Conservation (phyloP, 768 basidiomycete species). For the Amanita rubescens region DNA sequence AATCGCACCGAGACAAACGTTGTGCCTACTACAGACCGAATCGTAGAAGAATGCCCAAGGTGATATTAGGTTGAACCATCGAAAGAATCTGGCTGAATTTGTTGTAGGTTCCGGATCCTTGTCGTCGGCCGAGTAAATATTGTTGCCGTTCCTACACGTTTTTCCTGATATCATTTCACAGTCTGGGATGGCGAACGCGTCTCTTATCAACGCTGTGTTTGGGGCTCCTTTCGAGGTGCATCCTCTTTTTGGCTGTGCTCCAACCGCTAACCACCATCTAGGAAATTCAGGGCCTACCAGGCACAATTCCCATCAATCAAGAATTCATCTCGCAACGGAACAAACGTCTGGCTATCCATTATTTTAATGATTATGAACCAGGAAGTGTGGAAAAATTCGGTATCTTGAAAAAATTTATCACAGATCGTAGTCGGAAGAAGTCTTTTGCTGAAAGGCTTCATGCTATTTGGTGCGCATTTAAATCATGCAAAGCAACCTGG, state of each 20-base stretch:
- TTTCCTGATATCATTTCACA: not conserved
- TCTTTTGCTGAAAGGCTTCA: conserved; percentile 15
- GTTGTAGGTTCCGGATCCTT: conserved; percentile 13
- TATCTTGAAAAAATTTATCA: conserved; percentile 17
- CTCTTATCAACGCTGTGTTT: conserved; percentile 21
- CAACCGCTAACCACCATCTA: conserved; percentile 6
- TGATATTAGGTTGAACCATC: not conserved
- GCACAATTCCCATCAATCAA: conserved; percentile 16
- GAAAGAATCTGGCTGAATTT: not conserved
- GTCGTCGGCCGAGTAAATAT: conserved; percentile 15
- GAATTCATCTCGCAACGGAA: conserved; percentile 17
- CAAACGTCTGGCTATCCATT: conserved; percentile 22
- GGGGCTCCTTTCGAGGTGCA: conserved; percentile 11
- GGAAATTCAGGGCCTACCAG: conserved; percentile 16
- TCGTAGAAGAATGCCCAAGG: not conserved
- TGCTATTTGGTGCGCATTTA: conserved; percentile 19
- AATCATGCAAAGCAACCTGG: not conserved
- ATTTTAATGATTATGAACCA: conserved; percentile 22
- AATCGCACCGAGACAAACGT: no score
- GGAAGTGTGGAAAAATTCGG: conserved; percentile 18
- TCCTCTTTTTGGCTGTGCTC: not conserved
- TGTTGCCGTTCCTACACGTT: not conserved
- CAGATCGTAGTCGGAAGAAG: conserved; percentile 1
- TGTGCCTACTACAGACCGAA: not conserved
- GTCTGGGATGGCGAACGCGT: conserved; percentile 25